These are phyloP conservation scores for Dendrobium nobile DNA, from an alignment of 106 monocot genomes.

Conservation along the genomic window DNA sequence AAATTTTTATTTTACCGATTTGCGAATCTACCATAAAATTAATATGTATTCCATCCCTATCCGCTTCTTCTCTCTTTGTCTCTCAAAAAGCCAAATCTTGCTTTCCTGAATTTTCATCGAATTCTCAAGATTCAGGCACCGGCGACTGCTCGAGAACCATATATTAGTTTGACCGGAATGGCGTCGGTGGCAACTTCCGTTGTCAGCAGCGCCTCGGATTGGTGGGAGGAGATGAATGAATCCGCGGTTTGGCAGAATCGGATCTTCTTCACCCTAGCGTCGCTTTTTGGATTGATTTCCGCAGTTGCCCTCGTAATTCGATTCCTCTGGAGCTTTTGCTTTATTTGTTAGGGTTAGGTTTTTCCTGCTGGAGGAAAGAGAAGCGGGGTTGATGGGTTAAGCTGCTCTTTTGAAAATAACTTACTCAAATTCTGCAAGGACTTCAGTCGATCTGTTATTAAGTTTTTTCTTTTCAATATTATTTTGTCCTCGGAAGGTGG, in stretches of 20 bases:
- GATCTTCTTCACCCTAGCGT: constrained; percentile 49
- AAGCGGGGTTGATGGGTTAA: background rate
- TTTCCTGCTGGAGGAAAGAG: background rate
- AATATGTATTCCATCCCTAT: too few relatives aligned
- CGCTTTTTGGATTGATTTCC: constrained; percentile 32
- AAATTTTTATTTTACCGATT: too few relatives aligned
- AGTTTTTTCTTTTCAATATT: background rate
- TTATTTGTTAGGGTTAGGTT: background rate
- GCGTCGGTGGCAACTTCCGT: constrained; percentile 22
- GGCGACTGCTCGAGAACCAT: background rate
- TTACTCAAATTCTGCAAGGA: background rate
- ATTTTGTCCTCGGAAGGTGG: background rate
- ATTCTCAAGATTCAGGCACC: background rate
- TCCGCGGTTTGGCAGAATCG: constrained; percentile 51
- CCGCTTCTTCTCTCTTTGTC: background rate
- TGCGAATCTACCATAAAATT: too few relatives aligned
- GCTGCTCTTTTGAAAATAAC: background rate
- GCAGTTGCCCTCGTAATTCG: constrained; percentile 23
- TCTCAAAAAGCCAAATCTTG: background rate
- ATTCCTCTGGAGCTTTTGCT: background rate
- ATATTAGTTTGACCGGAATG: constrained; percentile 2
- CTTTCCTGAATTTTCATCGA: background rate
- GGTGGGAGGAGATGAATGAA: constrained; percentile 56
- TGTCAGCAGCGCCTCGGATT: constrained; percentile 19
- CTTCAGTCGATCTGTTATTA: background rate